These are phyloP conservation scores for Asterochloris erici DNA, from an alignment of 139 green algal species.

Conservation along the genomic window DNA sequence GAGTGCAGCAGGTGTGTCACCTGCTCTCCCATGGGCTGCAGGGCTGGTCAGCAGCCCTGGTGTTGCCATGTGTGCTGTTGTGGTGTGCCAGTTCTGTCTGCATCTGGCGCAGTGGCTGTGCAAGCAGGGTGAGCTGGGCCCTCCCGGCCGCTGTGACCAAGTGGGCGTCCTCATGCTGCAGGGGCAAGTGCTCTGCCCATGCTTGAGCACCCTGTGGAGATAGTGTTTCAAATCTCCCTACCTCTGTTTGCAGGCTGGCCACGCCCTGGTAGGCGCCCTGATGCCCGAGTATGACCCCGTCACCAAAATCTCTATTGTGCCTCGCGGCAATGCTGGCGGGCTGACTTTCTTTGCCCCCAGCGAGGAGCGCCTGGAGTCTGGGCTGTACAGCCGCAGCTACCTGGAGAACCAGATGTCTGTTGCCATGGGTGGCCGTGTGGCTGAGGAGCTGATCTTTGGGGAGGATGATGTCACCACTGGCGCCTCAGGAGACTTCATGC, in stretches of 20 bases:
- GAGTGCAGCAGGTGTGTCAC: no score
- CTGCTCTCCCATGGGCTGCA: no score
- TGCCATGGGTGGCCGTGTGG: conserved; percentile 90
- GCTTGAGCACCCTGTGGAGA: background rate
- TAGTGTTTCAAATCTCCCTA: background rate
- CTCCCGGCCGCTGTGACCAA: no score
- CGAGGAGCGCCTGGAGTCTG: conserved; percentile 88
- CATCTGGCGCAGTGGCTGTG: no score
- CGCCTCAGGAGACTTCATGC: conserved; percentile 90
- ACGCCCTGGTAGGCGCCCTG: conserved; percentile 92
- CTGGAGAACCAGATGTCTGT: conserved; percentile 94
- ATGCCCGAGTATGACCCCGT: conserved; percentile 99
- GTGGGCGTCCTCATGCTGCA: background rate
- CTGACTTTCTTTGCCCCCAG: conserved; percentile 93
- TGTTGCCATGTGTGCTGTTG: no score
- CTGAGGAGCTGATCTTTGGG: conserved; percentile 99
- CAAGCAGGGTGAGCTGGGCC: no score
- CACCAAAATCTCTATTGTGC: conserved; percentile 99
- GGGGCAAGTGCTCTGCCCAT: background rate
- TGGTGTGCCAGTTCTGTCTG: no score
- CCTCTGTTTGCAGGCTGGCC: conserved; percentile 62
- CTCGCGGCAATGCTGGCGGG: conserved; percentile 89
- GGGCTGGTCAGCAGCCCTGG: no score
- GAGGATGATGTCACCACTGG: conserved; percentile 96
- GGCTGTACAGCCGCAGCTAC: conserved; percentile 84